Evolutionary conservation across 2,329 filamentous ascomycete species (phyloP).

Genomic region (Phyllosticta ampelicida): DNA sequence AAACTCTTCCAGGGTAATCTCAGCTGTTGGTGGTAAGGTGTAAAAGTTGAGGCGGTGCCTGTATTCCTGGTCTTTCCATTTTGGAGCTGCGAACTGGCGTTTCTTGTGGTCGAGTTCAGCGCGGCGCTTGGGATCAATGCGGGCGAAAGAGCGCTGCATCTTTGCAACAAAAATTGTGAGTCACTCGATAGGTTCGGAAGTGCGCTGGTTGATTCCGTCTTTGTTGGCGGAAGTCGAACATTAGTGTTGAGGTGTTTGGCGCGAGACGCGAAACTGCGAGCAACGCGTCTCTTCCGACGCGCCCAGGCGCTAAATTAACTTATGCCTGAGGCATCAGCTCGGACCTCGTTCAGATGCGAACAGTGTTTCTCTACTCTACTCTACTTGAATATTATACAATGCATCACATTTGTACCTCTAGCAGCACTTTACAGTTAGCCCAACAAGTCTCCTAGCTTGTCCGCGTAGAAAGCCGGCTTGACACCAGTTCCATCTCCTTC

Average conservation of each 20-base stretch:
- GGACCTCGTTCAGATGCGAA: background rate
- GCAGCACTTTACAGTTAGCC: slow-evolving; percentile 13
- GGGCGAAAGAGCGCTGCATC: slow-evolving; percentile 30
- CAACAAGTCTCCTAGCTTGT: slow-evolving; percentile 68
- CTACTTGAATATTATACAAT: background rate
- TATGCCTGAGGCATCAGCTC: background rate
- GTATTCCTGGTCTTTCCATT: slow-evolving; percentile 70
- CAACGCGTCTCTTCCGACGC: slow-evolving; percentile 1
- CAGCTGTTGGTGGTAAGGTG: slow-evolving; percentile 71
- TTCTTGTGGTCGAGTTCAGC: slow-evolving; percentile 69
- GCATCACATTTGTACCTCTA: background rate
- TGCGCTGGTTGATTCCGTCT: background rate
- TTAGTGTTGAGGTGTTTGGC: background rate
- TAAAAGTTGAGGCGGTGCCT: slow-evolving; percentile 89
- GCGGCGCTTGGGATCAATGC: slow-evolving; percentile 60
- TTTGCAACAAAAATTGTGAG: background rate
- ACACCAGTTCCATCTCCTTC: slow-evolving; percentile 54
- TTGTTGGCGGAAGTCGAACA: background rate
- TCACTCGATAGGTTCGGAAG: background rate
- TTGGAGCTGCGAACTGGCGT: slow-evolving; percentile 70
- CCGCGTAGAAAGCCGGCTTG: slow-evolving; percentile 72
- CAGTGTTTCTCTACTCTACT: background rate
- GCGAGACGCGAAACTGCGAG: slow-evolving; percentile 10
- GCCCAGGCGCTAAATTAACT: background rate
- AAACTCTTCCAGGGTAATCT: slow-evolving; percentile 94